Evolutionary conservation across 2,329 filamentous ascomycete genomes (phyloP), one percentile per base, ranked within the genome.

Genomic region (Pyrenochaeta sp.): DNA sequence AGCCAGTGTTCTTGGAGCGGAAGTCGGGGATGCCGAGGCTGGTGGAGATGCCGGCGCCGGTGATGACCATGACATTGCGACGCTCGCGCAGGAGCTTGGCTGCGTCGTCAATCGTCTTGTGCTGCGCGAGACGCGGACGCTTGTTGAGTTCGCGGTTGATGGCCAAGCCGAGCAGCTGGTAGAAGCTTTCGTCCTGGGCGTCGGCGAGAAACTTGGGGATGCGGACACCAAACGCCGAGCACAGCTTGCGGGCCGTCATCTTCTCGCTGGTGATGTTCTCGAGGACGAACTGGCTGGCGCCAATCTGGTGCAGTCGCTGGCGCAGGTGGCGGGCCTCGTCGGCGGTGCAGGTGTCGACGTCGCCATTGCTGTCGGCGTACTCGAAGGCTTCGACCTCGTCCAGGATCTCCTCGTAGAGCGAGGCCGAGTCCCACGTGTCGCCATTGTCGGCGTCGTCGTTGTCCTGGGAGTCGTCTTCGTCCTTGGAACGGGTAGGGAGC

Each of bases 11-110:
- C 71, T 94, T 94, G 38, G 92, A 96, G 55, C 94, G 87, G 67
- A 99, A 99, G 71, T 99, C 94, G 4, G 94, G 94, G 47, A 99
- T 97, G 49, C 94, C 94, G 14, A 99, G 84, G 37, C 90, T 96
- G 1, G 94, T 99, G 18, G 92, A 96, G 58, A 99, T 97, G 56
- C 94, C 94, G 13, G 94, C 94, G 37, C 94, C 94, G 1, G 94
- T 97, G 56, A 99, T 83, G 54, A 97, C 88, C 63, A 99, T 84
- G 69, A 99, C 92, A 70, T 96, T 96, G 57, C 83, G 83, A 44
- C 86, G 84, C 46, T 82, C 81, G 58, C 83, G 79, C 29, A 99
- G 80, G 36, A 99, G 77, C 10, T 79, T 74, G 7, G 94, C 91
- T 4, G 90, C 94, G 72, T 99, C 91, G 53, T 95, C 88, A 38